These are phyloP conservation scores for Chenopodium quinoa DNA, from an alignment of 148 eudicot species.

Conservation along the genomic window DNA sequence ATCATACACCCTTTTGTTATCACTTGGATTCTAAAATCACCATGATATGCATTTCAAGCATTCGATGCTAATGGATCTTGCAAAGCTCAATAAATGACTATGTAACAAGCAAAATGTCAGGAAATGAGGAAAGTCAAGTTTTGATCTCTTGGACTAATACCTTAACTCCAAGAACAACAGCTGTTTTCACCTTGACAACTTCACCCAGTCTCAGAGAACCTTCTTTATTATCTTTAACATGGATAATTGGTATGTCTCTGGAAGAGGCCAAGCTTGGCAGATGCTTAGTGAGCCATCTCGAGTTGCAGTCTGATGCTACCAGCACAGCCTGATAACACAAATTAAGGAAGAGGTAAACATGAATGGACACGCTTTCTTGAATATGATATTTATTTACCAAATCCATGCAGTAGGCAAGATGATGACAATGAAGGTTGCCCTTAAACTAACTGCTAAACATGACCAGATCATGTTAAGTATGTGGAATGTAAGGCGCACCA, in stretches of 20 bases:
- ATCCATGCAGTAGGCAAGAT: background rate
- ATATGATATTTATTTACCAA: background rate
- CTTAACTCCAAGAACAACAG: constrained; percentile 81
- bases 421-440: background rate
- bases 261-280: constrained; percentile 69
- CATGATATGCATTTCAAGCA: background rate
- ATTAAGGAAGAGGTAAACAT: background rate
- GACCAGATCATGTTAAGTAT: background rate
- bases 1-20: background rate
- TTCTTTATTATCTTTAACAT: constrained; percentile 62
- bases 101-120: background rate
- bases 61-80: background rate
- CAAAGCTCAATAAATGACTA: background rate
- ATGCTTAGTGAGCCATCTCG: constrained; percentile 78
- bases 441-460: background rate
- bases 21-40: background rate
- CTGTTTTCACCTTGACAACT: constrained; percentile 66
- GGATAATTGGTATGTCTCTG: constrained; percentile 63
- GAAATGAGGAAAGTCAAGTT: background rate
- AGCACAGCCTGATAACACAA: constrained; percentile 58
- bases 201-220: constrained; percentile 83
- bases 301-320: constrained; percentile 77
- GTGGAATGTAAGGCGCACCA: background rate
- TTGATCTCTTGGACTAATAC: constrained; percentile 20
- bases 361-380: background rate